Evolutionary conservation across 371 early-diverging fungal species (phyloP).

Genomic region (Dichotomocladium elegans): DNA sequence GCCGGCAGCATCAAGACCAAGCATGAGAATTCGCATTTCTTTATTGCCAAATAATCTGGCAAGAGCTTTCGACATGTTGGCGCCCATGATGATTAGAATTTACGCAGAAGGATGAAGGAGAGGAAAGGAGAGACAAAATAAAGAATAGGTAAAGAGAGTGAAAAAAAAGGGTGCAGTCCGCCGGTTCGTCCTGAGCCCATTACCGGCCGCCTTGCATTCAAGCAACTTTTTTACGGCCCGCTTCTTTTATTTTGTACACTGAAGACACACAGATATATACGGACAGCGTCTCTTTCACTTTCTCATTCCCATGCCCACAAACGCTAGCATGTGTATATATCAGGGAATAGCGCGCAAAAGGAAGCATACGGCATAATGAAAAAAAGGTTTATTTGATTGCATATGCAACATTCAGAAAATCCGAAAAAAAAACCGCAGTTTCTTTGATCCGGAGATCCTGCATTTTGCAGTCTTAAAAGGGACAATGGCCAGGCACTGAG

Average conservation of each 20-base stretch:
- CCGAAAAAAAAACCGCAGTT: no score
- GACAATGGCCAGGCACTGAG: no score
- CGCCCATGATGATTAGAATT: slow-evolving; percentile 48
- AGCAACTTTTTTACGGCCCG: not conserved
- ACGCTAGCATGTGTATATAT: no score
- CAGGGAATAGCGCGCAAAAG: no score
- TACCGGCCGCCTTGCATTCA: not conserved
- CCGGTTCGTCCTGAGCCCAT: not conserved
- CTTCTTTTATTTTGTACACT: not conserved
- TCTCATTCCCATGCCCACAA: no score
- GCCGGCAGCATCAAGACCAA: slow-evolving; percentile 92
- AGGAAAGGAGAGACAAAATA: slow-evolving; percentile 15
- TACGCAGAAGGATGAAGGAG: slow-evolving; percentile 7
- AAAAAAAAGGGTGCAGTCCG: not conserved
- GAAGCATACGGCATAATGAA: no score
- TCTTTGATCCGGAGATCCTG: no score
- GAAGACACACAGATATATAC: no score
- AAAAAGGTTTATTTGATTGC: no score
- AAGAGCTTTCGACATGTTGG: slow-evolving; percentile 52
- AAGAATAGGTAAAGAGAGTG: slow-evolving; percentile 7
- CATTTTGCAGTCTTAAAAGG: no score
- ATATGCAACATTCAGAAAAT: no score
- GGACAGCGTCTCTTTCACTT: no score
- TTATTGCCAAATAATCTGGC: slow-evolving; percentile 75
- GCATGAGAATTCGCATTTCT: slow-evolving; percentile 88